Percentiles rank a stretch among this genome's conserved stretches.
phyloP scores from a whole-genome alignment of 2,329 filamentous ascomycete species.

The Capronia americana region DNA sequence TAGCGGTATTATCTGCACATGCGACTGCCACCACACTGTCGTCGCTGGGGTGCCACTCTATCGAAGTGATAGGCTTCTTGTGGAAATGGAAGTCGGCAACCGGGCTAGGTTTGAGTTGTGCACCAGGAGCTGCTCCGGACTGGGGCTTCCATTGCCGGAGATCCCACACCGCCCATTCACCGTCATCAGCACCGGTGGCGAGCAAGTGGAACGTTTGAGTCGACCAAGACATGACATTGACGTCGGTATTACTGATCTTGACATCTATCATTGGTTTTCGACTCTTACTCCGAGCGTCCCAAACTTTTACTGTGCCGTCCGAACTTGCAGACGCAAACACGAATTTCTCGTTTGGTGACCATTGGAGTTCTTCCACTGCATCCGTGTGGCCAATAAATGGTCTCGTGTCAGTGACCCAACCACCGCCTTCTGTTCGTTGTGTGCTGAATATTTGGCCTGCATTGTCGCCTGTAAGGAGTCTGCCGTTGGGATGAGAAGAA shows the following conservation, averaged over 20 bases:
- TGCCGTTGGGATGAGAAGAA: constrained; percentile 72
- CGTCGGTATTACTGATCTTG: constrained; percentile 80
- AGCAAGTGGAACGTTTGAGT: constrained; percentile 85
- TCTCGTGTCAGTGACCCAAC: constrained; percentile 84
- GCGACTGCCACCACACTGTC: constrained; percentile 94
- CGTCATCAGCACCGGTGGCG: constrained; percentile 90
- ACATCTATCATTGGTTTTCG: constrained; percentile 87
- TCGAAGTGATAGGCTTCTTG: constrained; percentile 91
- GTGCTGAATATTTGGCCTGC: constrained; percentile 88
- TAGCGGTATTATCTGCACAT: constrained; percentile 90
- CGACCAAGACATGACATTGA: constrained; percentile 98
- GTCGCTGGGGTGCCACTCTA: constrained; percentile 97
- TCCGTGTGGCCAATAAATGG: constrained; percentile 83
- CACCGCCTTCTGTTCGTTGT: constrained; percentile 82
- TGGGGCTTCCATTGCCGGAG: constrained; percentile 88
- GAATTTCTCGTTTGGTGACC: constrained; percentile 90
- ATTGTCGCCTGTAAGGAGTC: constrained; percentile 90
- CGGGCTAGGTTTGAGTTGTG: constrained; percentile 68
- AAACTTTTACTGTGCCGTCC: constrained; percentile 93
- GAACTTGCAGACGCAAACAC: constrained; percentile 94
- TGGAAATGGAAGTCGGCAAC: constrained; percentile 96
- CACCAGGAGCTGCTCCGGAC: constrained; percentile 51
- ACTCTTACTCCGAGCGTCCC: constrained; percentile 92
- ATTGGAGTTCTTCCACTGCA: constrained; percentile 93
- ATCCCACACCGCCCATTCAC: constrained; percentile 95